A percentile compares a stretch with the other conserved stretches of the same genome.
Conservation (phyloP, 129 eudicot species). For the Logfia minima region DNA sequence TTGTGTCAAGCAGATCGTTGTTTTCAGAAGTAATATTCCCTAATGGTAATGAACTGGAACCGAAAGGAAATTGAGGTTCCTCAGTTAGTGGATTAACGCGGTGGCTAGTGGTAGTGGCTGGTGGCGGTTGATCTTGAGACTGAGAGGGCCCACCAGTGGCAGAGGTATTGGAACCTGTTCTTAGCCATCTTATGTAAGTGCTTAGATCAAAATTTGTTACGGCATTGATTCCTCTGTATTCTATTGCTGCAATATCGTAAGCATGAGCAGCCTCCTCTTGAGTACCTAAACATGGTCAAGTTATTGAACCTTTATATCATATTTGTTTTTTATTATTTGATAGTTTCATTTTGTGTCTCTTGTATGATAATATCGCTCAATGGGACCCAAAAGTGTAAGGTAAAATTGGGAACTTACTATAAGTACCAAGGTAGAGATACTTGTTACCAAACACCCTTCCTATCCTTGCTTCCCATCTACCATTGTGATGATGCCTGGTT, state of each 20-base stretch:
- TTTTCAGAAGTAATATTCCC: constrained; percentile 32
- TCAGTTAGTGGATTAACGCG: constrained; percentile 26
- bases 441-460: constrained; percentile 89
- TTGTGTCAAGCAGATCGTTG: constrained; percentile 45
- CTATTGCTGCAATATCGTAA: constrained; percentile 76
- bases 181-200: constrained; percentile 71
- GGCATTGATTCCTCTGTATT: constrained; percentile 69
- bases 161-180: constrained; percentile 43
- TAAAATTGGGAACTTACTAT: constrained; percentile 45
- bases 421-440: constrained; percentile 76
- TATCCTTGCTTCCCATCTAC: constrained; percentile 93
- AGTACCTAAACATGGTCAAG: constrained; percentile 46
- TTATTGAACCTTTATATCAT: neutral
- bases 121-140: constrained; percentile 35
- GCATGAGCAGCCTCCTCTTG: constrained; percentile 88
- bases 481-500: constrained; percentile 79
- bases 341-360: neutral
- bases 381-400: constrained; percentile 7
- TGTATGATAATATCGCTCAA: too few relatives aligned
- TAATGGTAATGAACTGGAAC: constrained; percentile 25
- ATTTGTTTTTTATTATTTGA: neutral
- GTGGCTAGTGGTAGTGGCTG: constrained; percentile 23
- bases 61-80: constrained; percentile 39
- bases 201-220: constrained; percentile 78
- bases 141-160: constrained; percentile 24